Percentiles rank a stretch among this genome's conserved stretches.
Conservation (phyloP, 176 grass and related monocot genomes). For the Aegilops umbellulata region DNA sequence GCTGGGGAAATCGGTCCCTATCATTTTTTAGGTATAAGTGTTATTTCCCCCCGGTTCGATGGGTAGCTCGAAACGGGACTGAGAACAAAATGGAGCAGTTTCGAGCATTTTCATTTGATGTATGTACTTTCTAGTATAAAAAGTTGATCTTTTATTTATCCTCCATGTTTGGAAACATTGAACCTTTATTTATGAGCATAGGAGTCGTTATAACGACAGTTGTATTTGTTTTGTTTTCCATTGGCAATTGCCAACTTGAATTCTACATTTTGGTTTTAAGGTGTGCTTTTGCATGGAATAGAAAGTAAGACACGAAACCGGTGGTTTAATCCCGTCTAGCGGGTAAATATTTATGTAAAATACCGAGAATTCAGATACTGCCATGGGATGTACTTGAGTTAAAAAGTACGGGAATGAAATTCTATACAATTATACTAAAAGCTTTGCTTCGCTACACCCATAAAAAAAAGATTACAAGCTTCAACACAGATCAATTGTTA, state of each 20-base stretch:
- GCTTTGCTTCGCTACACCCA: not conserved
- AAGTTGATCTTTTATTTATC: not conserved
- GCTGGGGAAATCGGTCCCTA: not conserved
- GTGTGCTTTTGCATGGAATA: not conserved
- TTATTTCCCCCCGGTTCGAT: not conserved
- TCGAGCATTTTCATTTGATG: not conserved
- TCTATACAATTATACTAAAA: constrained; percentile 1
- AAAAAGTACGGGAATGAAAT: not conserved
- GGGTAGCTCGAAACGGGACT: not conserved
- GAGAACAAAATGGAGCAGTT: not conserved
- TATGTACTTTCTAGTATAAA: not conserved
- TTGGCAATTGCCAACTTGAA: not conserved
- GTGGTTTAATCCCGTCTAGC: not conserved
- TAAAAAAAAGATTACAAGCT: not conserved
- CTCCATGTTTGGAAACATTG: not conserved
- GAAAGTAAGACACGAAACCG: not conserved
- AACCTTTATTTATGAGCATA: not conserved
- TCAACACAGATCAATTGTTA: not conserved
- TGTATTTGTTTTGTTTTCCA: not conserved
- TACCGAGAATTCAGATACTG: not conserved
- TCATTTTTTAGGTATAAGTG: not conserved
- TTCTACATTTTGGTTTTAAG: constrained; percentile 15
- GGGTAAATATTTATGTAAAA: not conserved
- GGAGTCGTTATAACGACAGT: not conserved
- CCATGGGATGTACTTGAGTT: not conserved